phyloP scores from a whole-genome alignment of 129 eudicot species.

The Scalesia atractyloides region DNA sequence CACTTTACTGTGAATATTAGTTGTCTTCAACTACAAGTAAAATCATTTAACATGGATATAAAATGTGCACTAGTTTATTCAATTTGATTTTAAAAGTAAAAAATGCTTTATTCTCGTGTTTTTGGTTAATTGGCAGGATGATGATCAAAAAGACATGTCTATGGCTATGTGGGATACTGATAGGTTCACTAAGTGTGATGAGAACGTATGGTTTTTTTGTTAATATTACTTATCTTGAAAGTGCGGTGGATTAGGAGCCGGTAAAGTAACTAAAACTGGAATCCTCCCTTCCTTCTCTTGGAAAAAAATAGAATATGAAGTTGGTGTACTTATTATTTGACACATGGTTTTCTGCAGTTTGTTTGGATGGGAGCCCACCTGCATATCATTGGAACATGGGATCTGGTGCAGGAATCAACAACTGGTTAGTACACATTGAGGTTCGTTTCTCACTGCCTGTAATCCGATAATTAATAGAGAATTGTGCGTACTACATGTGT shows the following conservation, averaged over 20 bases:
- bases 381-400: conserved; percentile 87
- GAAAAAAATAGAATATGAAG: neutral
- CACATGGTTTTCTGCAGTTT: conserved; percentile 49
- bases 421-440: conserved; percentile 90
- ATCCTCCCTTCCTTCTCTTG: neutral
- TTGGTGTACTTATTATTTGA: neutral
- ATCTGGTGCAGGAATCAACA: conserved; percentile 76
- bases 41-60: conserved; percentile 19
- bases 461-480: neutral
- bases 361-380: conserved; percentile 97
- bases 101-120: neutral
- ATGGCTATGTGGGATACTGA: conserved; percentile 39
- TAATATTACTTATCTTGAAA: conserved; percentile 62
- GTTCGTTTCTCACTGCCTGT: conserved; percentile 37
- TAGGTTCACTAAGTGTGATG: conserved; percentile 39
- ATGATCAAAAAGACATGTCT: conserved; percentile 28
- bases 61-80: conserved; percentile 5
- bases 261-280: conserved; percentile 38
- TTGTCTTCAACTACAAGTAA: conserved; percentile 30
- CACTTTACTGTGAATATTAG: conserved; percentile 13
- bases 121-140: conserved; percentile 45
- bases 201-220: conserved; percentile 57
- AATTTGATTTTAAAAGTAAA: neutral
- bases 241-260: conserved; percentile 91
- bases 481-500: neutral